These are phyloP conservation scores for Acorus gramineus DNA, from an alignment of 106 monocot species.

Conservation along the genomic window DNA sequence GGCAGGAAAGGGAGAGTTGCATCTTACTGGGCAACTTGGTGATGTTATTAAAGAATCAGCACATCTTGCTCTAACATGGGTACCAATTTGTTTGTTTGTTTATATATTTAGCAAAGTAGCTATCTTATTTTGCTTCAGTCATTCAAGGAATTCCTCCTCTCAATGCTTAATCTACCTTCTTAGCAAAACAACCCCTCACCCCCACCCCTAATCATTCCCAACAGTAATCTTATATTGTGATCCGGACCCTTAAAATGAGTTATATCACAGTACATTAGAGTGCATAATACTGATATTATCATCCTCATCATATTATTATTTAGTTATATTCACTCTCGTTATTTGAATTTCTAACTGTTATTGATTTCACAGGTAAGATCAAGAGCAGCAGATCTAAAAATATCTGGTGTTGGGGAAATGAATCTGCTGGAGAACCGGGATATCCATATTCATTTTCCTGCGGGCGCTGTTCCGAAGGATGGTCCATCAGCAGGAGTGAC, in stretches of 20 bases:
- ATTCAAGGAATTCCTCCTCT: not conserved
- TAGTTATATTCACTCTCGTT: not conserved
- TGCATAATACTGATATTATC: too few species aligned
- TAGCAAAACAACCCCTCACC: too few species aligned
- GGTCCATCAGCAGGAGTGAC: constrained; percentile 8
- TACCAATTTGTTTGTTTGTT: not conserved
- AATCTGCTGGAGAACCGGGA: not conserved
- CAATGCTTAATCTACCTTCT: not conserved
- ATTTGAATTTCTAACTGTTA: not conserved
- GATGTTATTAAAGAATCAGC: constrained; percentile 13
- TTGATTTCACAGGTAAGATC: constrained; percentile 5
- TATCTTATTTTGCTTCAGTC: not conserved
- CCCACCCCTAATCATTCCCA: too few species aligned
- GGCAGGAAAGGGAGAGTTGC: constrained; percentile 2
- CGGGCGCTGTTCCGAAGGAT: constrained; percentile 4
- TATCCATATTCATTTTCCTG: constrained; percentile 13
- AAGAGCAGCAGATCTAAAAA: not conserved
- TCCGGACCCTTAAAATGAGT: too few species aligned
- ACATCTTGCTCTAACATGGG: constrained; percentile 4
- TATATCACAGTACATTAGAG: too few species aligned
- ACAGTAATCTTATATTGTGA: too few species aligned
- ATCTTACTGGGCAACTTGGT: constrained; percentile 8
- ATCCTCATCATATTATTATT: not conserved
- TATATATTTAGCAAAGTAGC: not conserved
- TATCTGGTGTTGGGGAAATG: not conserved